Evolutionary conservation across 2,329 filamentous ascomycete genomes (phyloP).

Genomic region (Pseudogymnoascus sp.): DNA sequence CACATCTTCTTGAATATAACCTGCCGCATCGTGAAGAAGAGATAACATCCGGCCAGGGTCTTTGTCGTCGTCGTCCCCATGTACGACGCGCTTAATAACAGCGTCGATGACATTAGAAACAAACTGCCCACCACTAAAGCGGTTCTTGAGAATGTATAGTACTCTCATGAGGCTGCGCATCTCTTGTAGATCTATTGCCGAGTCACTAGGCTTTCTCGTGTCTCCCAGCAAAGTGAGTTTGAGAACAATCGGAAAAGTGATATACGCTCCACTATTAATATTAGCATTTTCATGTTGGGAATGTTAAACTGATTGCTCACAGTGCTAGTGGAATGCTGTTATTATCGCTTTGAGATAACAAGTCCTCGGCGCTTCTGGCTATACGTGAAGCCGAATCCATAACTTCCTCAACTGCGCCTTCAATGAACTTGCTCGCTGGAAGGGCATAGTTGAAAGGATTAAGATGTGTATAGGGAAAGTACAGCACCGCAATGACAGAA

Average conservation of each 20-base stretch:
- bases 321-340: conserved; percentile 5
- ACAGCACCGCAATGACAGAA: not conserved
- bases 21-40: not conserved
- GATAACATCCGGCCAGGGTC: not conserved
- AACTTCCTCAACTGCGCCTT: conserved; percentile 1
- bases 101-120: conserved; percentile 4
- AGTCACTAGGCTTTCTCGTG: not conserved
- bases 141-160: not conserved
- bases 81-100: conserved; percentile 2
- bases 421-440: not conserved
- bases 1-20: not conserved
- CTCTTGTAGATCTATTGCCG: conserved; percentile 1
- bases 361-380: not conserved
- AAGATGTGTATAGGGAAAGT: not conserved
- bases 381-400: conserved; percentile 2
- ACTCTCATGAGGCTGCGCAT: conserved; percentile 7
- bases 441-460: not conserved
- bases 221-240: not conserved
- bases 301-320: not conserved
- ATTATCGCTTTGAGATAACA: not conserved
- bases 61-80: not conserved
- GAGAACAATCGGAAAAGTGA: conserved; percentile 5
- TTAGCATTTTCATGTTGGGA: not conserved
- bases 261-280: not conserved
- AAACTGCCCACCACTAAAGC: conserved; percentile 7